Evolutionary conservation across 2,329 filamentous ascomycete species (phyloP).

Genomic region (Colletotrichum sp.): DNA sequence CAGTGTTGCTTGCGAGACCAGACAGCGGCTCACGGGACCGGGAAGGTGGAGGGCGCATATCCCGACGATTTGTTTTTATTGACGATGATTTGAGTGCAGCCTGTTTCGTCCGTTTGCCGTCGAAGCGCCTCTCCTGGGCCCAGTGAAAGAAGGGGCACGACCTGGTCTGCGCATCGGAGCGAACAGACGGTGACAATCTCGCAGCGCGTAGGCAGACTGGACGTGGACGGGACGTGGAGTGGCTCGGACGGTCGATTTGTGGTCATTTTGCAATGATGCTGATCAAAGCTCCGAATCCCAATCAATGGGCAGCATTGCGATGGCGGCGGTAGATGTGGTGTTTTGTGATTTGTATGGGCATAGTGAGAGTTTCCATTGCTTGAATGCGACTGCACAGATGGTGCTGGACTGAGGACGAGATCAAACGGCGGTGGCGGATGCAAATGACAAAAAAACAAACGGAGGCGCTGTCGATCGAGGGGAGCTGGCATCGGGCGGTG

Average conservation of each 20-base stretch:
- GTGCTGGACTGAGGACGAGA: background rate
- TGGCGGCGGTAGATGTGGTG: background rate
- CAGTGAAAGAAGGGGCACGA: background rate
- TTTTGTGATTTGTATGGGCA: background rate
- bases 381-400: background rate
- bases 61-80: background rate
- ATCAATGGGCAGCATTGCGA: background rate
- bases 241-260: background rate
- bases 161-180: background rate
- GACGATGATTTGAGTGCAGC: background rate
- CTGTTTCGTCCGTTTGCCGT: background rate
- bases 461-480: background rate
- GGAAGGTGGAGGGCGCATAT: background rate
- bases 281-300: background rate
- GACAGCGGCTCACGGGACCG: background rate
- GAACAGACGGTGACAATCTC: constrained; percentile 11
- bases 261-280: background rate
- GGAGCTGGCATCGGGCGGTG: background rate
- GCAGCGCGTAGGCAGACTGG: background rate
- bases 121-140: background rate
- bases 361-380: background rate
- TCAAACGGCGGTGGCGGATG: background rate
- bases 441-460: background rate
- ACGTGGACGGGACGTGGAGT: background rate
- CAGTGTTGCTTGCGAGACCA: background rate